Evolutionary conservation across 495 filamentous ascomycete genomes (phyloP), one percentile per base, ranked within the genome.

Genomic region (Penicillium daleae): DNA sequence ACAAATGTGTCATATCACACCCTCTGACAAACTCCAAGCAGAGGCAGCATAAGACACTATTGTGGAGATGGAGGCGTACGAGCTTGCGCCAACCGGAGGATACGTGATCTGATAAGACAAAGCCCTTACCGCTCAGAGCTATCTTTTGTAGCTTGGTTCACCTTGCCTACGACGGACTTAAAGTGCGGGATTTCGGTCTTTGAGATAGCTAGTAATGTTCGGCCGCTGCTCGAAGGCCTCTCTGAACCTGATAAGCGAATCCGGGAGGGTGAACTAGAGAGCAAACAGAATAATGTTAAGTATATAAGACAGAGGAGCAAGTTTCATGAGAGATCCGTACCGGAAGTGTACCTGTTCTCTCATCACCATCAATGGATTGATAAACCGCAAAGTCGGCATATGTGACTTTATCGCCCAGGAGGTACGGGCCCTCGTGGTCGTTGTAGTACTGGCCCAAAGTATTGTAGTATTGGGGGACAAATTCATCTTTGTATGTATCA

Each of bases 361-460:
- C 27, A 50, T 77, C 71, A 27, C 74, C 72, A 51, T 77, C 71
- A 27, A 77, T 70, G 21, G 69, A 68, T 50, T 74, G 72, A 56
- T 70, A 77, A 19, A 77, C 55, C 12, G 74, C 75, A 66, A 77
- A 77, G 61, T 77, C 75, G 10, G 40, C 67, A 56, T 77, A 77
- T 6, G 73, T 74, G 13, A 73, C 55, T 48, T 52, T 69, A 13
- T 74, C 64, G 0, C 75, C 75, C 12, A 77, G 44, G 7, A 77
- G 66, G 39, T 71, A 77, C 2, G 75, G 75, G 9, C 75, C 75
- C 0, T 39, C 54, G 1, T 39, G 13, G 22, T 73, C 65, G 8
- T 53, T 29, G 55, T 74, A 76, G 29, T 69, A 74, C 48, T 72
- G 60, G 0, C 52, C 66, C 0, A 76, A 1, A n/a, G 72, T 17